These are phyloP conservation scores for Raphanus hybrid DNA, from an alignment of 441 rosid genomes.

Conservation along the genomic window DNA sequence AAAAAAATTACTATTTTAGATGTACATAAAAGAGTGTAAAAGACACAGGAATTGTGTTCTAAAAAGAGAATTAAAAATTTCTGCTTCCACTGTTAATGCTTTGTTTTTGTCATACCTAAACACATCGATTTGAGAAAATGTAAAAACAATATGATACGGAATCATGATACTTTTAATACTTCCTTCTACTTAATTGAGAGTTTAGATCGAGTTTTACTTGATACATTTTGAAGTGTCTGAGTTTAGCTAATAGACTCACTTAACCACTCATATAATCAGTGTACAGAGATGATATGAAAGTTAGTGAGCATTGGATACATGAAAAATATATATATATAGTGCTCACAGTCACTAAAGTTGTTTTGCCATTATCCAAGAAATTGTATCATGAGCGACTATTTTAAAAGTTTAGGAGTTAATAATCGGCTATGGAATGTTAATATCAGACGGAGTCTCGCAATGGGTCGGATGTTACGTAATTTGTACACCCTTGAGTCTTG, in stretches of 20 bases:
- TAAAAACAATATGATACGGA: background rate
- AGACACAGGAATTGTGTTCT: background rate
- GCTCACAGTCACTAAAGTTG: too few relatives aligned
- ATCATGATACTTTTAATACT: background rate
- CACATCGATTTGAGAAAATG: background rate
- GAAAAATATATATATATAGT: too few relatives aligned
- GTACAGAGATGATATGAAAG: too few relatives aligned
- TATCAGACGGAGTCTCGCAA: background rate
- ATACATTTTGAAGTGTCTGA: background rate
- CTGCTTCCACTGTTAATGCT: background rate
- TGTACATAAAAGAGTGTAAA: constrained; percentile 4
- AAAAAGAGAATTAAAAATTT: background rate
- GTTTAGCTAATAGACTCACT: too few relatives aligned
- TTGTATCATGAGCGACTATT: too few relatives aligned
- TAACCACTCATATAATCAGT: too few relatives aligned
- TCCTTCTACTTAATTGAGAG: background rate
- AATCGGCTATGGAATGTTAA: background rate
- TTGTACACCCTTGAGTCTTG: background rate
- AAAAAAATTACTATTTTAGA: background rate
- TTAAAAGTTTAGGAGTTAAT: background rate
- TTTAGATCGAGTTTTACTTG: background rate
- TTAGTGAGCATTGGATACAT: too few relatives aligned
- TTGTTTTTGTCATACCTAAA: background rate
- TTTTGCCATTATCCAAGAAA: too few relatives aligned
- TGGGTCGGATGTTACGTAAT: background rate